Evolutionary conservation across 2,329 filamentous ascomycete genomes (phyloP).

Genomic region (Diaporthe velutina): DNA sequence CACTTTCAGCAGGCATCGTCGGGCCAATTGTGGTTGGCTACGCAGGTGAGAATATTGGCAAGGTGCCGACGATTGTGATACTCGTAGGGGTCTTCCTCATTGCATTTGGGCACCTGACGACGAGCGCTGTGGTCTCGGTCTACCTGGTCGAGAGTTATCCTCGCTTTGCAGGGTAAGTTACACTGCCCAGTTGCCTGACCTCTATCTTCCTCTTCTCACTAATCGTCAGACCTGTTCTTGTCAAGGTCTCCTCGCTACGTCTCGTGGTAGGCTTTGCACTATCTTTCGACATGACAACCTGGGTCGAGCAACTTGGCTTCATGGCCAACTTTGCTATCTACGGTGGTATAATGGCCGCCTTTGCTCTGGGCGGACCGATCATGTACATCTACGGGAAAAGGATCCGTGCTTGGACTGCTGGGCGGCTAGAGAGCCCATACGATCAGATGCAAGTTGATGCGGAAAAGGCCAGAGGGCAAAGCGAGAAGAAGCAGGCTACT

Average conservation of each 20-base stretch:
- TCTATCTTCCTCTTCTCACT: neutral
- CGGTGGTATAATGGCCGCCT: conserved; percentile 33
- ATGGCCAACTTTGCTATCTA: conserved; percentile 40
- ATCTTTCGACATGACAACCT: conserved; percentile 41
- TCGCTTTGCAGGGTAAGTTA: conserved; percentile 43
- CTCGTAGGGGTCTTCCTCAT: conserved; percentile 44
- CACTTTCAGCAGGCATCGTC: conserved; percentile 42
- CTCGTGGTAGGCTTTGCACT: conserved; percentile 42
- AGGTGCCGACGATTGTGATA: conserved; percentile 41
- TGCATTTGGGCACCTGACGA: conserved; percentile 42
- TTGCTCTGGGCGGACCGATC: conserved; percentile 38
- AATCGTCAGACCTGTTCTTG: conserved; percentile 41
- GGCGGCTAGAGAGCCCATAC: conserved; percentile 30
- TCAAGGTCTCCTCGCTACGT: conserved; percentile 43
- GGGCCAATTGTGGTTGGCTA: conserved; percentile 45
- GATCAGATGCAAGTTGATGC: conserved; percentile 1
- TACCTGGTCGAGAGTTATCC: conserved; percentile 47
- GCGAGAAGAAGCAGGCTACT: neutral
- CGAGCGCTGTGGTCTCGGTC: conserved; percentile 43
- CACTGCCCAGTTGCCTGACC: neutral
- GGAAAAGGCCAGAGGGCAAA: neutral
- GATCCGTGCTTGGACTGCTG: conserved; percentile 37
- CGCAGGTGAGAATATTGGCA: conserved; percentile 41
- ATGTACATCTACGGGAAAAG: conserved; percentile 42
- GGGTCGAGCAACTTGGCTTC: conserved; percentile 41